These are phyloP conservation scores for Plectosphaerella sp. DNA, from an alignment of 2,329 filamentous ascomycete genomes.

Conservation along the genomic window DNA sequence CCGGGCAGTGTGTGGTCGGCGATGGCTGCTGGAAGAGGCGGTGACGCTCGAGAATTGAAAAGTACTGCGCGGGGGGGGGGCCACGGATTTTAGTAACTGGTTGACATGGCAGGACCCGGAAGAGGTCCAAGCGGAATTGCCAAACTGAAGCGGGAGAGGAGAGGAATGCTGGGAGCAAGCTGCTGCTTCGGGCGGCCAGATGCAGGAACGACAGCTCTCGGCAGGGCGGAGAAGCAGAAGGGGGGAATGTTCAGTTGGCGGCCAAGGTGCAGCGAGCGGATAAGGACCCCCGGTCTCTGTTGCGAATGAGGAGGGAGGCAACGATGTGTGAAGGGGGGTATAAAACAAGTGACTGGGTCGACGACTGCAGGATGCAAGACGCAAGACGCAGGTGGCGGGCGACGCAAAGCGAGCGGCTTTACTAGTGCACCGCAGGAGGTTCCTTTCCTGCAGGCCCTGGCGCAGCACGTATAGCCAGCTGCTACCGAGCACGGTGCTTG, in stretches of 20 bases:
- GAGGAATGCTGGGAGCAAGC: too few relatives aligned
- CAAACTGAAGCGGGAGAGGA: slow-evolving; percentile 17
- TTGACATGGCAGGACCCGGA: too few relatives aligned
- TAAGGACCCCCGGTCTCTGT: slow-evolving; percentile 6
- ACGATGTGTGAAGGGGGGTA: not conserved
- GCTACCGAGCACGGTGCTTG: too few relatives aligned
- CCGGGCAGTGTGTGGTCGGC: not conserved
- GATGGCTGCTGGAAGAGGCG: slow-evolving; percentile 38
- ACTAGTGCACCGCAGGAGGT: too few relatives aligned
- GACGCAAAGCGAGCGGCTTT: too few relatives aligned
- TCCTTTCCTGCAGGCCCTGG: too few relatives aligned
- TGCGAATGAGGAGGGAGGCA: not conserved
- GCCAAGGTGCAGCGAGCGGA: not conserved
- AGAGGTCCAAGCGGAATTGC: slow-evolving; percentile 1
- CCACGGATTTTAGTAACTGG: slow-evolving; percentile 10
- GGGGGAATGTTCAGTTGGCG: slow-evolving; percentile 5
- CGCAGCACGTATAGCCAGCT: too few relatives aligned
- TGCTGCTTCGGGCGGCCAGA: slow-evolving; percentile 29
- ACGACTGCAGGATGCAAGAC: not conserved
- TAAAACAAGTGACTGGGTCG: not conserved
- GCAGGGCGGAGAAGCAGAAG: slow-evolving; percentile 10
- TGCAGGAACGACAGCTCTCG: slow-evolving; percentile 24
- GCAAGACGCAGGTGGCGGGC: not conserved
- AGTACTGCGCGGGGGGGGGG: slow-evolving; percentile 50
- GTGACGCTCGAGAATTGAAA: slow-evolving; percentile 67